Percentiles rank a stretch among this genome's conserved stretches.
Conservation (phyloP, 768 basidiomycete genomes). For the Hygrocybe punicea region DNA sequence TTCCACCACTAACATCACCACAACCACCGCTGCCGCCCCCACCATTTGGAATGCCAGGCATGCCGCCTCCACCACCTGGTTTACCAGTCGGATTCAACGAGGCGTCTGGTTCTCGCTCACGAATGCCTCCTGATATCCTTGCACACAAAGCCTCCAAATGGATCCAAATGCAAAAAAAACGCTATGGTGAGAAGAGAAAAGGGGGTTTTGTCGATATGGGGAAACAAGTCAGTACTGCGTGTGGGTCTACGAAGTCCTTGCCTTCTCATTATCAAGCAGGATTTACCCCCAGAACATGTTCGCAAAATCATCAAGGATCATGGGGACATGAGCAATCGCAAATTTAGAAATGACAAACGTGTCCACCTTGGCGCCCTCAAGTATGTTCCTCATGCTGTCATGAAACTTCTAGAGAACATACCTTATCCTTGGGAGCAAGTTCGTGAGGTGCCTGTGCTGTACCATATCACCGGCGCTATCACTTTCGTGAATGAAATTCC, state of each 20-base stretch:
- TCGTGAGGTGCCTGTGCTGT: slow-evolving; percentile 95
- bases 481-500: slow-evolving; percentile 99
- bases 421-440: slow-evolving; percentile 99
- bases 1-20: no score
- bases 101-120: slow-evolving; percentile 8
- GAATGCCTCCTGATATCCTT: slow-evolving; percentile 47
- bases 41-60: slow-evolving; percentile 5
- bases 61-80: slow-evolving; percentile 49
- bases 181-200: slow-evolving; percentile 88
- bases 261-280: slow-evolving; percentile 45
- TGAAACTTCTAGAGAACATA: slow-evolving; percentile 98
- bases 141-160: slow-evolving; percentile 95
- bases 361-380: slow-evolving; percentile 97
- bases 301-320: slow-evolving; percentile 99
- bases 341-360: slow-evolving; percentile 98
- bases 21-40: background rate
- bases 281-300: slow-evolving; percentile 94
- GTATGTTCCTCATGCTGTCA: slow-evolving; percentile 98
- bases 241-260: slow-evolving; percentile 11
- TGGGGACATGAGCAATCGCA: slow-evolving; percentile 98
- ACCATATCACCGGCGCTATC: slow-evolving; percentile 99
- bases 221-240: slow-evolving; percentile 60
- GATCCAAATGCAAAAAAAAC: slow-evolving; percentile 88
- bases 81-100: slow-evolving; percentile 35
- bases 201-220: slow-evolving; percentile 90